Base-by-base conservation (phyloP, 495 filamentous ascomycete genomes). In the Sabuloglossum arenarium region DNA sequence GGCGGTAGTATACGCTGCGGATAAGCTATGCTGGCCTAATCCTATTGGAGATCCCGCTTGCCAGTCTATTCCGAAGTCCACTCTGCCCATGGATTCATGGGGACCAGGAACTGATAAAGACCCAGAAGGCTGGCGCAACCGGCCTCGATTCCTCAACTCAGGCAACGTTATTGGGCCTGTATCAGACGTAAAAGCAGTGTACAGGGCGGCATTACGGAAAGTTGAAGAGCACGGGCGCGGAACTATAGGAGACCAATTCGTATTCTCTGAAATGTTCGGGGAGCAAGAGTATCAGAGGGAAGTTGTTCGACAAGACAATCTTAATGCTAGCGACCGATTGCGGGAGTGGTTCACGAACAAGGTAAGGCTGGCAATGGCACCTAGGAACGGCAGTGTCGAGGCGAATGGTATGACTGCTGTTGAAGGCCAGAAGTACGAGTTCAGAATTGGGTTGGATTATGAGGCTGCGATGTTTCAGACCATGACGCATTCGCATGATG, bases 281-380 rank as follows among this genome's bases (percentile, higher is more conserved):
- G 69, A 74, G 42, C 78, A 82, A 60, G 77, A 81, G 64, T 74
- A 75, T 32, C 65, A 75, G 34, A 68, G 77, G 29, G 73, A 79
- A 59, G 45, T 28, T n/a, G 55, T 24, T 10, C 4, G 24, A 9
- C 29, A 47, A 19, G 32, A 6, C 21, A 25, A 43, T 23, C 54
- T 3, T 12, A 6, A 21, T 2, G 10, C 28, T 10, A 21, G 29
- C 28, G 24, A 32, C 21, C 52, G 54, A 11, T 55, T 31, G 14
- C 32, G 19, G 42, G 10, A 47, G n/a, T 42, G 21, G 42, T 28
- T 56, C 16, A 1, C 43, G 3, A 3, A 14, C 24, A 51, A 56
- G 34, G 6, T 49, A 9, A 9, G 54, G 3, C 31, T 30, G 10
- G 54, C 14, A 24, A 11, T n/a, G 12, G 24, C 29, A 11, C 11